Conservation (phyloP, 208 protist genomes). For the Acanthamoeba rhysodes region DNA sequence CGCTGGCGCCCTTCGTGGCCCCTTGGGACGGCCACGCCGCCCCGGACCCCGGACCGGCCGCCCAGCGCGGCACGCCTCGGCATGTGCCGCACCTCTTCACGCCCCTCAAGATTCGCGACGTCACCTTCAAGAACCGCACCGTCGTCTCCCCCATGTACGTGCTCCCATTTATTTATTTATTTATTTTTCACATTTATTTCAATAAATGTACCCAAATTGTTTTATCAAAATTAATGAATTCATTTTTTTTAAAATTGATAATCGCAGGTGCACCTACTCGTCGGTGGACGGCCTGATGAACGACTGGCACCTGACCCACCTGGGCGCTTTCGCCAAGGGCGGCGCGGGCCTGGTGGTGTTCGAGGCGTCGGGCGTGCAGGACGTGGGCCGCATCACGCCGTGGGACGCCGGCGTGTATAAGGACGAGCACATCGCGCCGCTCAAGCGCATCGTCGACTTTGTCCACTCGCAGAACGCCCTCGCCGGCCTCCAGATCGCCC, state of each 20-base stretch:
- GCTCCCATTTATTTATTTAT: background rate
- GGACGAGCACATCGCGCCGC: conserved; percentile 83
- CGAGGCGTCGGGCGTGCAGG: conserved; percentile 79
- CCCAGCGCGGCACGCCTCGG: background rate
- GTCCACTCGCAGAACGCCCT: conserved; percentile 64
- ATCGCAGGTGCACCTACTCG: conserved; percentile 83
- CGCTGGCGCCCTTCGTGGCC: background rate
- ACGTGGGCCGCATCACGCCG: conserved; percentile 81
- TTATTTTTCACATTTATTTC: background rate
- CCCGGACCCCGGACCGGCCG: background rate
- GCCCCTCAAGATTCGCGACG: conserved; percentile 75
- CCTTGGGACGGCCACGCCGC: background rate
- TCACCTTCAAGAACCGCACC: conserved; percentile 85
- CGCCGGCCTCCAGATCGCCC: conserved; percentile 76
- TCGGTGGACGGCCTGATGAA: conserved; percentile 80
- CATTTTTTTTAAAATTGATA: no score
- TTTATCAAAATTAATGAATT: no score
- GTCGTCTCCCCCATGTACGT: conserved; percentile 81
- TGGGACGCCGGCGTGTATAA: conserved; percentile 76
- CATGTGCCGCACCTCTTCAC: conserved; percentile 77
- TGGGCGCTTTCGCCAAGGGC: conserved; percentile 74
- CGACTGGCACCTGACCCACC: conserved; percentile 83
- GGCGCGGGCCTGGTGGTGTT: conserved; percentile 81
- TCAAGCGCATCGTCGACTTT: conserved; percentile 82
- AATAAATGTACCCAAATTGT: no score